Base-by-base conservation (phyloP, 2,329 filamentous ascomycete genomes). In the Bipolaris zeicola region DNA sequence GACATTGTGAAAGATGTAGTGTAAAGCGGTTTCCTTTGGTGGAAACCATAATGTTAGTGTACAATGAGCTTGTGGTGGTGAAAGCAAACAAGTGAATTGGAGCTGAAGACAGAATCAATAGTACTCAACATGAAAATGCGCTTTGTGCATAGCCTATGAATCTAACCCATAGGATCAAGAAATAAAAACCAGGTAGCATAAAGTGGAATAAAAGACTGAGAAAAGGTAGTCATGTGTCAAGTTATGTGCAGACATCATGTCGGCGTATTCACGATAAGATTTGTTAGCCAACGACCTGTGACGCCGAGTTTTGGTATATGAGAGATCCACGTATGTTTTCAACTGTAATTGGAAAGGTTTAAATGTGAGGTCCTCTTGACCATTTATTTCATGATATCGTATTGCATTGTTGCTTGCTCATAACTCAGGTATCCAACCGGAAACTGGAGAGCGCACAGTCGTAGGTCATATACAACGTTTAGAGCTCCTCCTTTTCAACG, bases 401-500 rank as follows among this genome's bases (percentile, higher is more conserved):
- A 3, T 28, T 22, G 28, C 34, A n/a, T 28, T 7, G 18, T 28
- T 24, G 34, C 13, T 8, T 34, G 13, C 43, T 36, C 43, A 22
- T 16, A n/a, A 14, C 34, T 3, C 5, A 14, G 26, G 22, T 34
- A 14, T 20, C 28, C 10, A 31, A 6, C 4, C 6, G 14, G 45
- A 14, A 22, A 18, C 33, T 26, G 0, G 8, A 26, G 8, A 26
- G 26, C 16, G 16, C 28, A 16, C 14, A 22, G 8, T 38, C 2
- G 28, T 5, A 38, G n/a, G 5, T 20, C 14, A 10, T 48, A 3
- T 20, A 6, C 8, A 6, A 41, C n/a, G 18, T 60, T 57, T 74
- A 76, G 65, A 77, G 66, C 64, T 78, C 76, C 48, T 77, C 76
- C 65, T 76, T 77, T 50, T 67, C 68, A 20, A 94, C 90, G 28